Evolutionary conservation across 495 filamentous ascomycete species (phyloP).

Genomic region (Tuber borchii): DNA sequence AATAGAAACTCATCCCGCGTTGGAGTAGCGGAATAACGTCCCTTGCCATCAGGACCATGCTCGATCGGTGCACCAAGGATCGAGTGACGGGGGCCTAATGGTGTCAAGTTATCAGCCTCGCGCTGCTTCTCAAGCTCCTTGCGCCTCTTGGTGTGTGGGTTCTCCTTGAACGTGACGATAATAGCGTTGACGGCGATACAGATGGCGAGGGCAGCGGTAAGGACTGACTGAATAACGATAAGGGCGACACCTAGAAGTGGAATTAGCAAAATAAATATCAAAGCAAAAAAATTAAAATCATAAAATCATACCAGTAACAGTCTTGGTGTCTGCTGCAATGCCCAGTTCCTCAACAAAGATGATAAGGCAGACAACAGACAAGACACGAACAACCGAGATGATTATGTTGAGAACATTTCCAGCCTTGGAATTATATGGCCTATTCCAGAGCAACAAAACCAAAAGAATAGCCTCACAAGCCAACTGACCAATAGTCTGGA

Average conservation of each 20-base stretch:
- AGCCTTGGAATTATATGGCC: slow-evolving; percentile 76
- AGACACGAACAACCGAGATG: slow-evolving; percentile 88
- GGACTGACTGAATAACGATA: slow-evolving; percentile 76
- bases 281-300: not conserved
- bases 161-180: slow-evolving; percentile 71
- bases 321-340: slow-evolving; percentile 89
- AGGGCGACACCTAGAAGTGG: slow-evolving; percentile 62
- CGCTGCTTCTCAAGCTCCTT: slow-evolving; percentile 88
- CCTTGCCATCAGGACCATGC: slow-evolving; percentile 39
- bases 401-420: slow-evolving; percentile 89
- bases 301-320: slow-evolving; percentile 53
- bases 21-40: slow-evolving; percentile 32
- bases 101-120: slow-evolving; percentile 79
- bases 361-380: slow-evolving; percentile 82
- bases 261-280: slow-evolving; percentile 18
- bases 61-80: slow-evolving; percentile 56
- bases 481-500: slow-evolving; percentile 71
- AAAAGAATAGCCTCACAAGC: slow-evolving; percentile 64
- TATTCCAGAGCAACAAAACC: slow-evolving; percentile 68
- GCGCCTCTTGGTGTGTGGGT: slow-evolving; percentile 74
- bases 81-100: slow-evolving; percentile 83
- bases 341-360: slow-evolving; percentile 92
- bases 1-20: slow-evolving; percentile 32
- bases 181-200: slow-evolving; percentile 86
- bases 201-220: slow-evolving; percentile 79